phyloP scores from a whole-genome alignment of 495 filamentous ascomycete genomes.

The Aspergillus diversus region DNA sequence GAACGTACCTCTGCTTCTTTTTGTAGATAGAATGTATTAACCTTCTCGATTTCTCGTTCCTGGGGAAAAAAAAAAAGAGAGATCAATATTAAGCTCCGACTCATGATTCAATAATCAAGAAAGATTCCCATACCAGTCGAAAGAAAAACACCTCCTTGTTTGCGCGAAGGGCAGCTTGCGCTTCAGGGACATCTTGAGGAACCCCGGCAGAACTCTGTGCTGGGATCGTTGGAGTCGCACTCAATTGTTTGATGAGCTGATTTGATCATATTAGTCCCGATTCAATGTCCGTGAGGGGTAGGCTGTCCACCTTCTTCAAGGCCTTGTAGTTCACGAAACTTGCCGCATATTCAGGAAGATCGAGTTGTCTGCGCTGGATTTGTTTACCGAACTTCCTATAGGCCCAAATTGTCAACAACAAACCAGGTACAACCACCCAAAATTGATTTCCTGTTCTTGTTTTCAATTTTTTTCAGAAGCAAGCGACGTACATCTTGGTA shows the following conservation, averaged over 20 bases:
- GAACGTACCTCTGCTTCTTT: constrained; percentile 91
- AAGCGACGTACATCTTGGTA: constrained; percentile 39
- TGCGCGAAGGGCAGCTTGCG: constrained; percentile 90
- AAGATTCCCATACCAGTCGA: constrained; percentile 65
- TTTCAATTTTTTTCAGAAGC: background rate
- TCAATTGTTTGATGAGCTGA: constrained; percentile 97
- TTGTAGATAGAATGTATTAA: constrained; percentile 96
- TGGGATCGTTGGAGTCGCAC: constrained; percentile 80
- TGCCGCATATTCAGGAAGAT: constrained; percentile 97
- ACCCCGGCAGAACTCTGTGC: constrained; percentile 67
- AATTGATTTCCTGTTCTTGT: background rate
- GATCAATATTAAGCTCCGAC: constrained; percentile 12
- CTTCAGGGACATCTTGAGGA: constrained; percentile 58
- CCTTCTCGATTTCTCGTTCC: constrained; percentile 98
- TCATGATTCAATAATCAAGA: background rate
- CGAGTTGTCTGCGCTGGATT: constrained; percentile 97
- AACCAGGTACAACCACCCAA: background rate
- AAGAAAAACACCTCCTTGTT: constrained; percentile 99
- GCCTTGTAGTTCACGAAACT: constrained; percentile 99
- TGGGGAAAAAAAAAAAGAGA: constrained; percentile 36
- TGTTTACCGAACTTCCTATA: constrained; percentile 99
- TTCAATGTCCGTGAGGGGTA: background rate
- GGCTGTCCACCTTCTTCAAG: constrained; percentile 79
- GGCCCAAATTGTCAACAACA: constrained; percentile 16
- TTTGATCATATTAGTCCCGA: constrained; percentile 19